Evolutionary conservation across 352 stramenopile species (phyloP).

Genomic region (Globisporangium cederbergense): DNA sequence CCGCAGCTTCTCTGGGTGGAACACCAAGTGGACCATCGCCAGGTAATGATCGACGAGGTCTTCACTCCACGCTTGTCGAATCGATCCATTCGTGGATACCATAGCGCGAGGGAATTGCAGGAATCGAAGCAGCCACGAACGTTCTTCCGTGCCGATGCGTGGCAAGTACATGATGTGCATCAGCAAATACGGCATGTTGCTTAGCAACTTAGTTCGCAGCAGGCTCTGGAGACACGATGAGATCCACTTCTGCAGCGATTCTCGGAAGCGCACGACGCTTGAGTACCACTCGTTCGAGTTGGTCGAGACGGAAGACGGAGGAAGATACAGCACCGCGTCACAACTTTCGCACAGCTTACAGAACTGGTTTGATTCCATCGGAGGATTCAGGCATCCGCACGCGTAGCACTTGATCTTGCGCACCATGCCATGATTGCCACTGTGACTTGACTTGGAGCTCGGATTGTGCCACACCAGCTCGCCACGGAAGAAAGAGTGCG

Average conservation of each 20-base stretch:
- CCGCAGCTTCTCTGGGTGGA: conserved; percentile 80
- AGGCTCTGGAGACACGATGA: conserved; percentile 58
- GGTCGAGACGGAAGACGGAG: conserved; percentile 71
- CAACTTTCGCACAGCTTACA: conserved; percentile 76
- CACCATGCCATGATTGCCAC: conserved; percentile 31
- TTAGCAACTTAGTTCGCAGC: conserved; percentile 54
- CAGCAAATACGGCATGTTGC: conserved; percentile 80
- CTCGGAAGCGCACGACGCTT: conserved; percentile 64
- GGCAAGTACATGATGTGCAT: conserved; percentile 87
- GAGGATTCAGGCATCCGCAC: conserved; percentile 59
- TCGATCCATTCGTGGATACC: conserved; percentile 44
- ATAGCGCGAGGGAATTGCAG: conserved; percentile 78
- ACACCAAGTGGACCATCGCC: conserved; percentile 83
- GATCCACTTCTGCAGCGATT: conserved; percentile 84
- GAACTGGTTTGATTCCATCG: conserved; percentile 64
- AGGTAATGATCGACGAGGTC: conserved; percentile 84
- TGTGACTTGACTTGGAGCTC: conserved; percentile 11
- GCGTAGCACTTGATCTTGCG: conserved; percentile 77
- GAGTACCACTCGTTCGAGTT: conserved; percentile 81
- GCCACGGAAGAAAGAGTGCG: conserved; percentile 72
- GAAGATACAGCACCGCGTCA: conserved; percentile 73
- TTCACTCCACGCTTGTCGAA: conserved; percentile 70
- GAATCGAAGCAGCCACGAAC: conserved; percentile 77
- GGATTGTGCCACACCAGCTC: conserved; percentile 68
- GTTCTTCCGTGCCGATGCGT: conserved; percentile 70